phyloP scores from a whole-genome alignment of 2,329 filamentous ascomycete genomes.

The Scedosporium apiospermum region DNA sequence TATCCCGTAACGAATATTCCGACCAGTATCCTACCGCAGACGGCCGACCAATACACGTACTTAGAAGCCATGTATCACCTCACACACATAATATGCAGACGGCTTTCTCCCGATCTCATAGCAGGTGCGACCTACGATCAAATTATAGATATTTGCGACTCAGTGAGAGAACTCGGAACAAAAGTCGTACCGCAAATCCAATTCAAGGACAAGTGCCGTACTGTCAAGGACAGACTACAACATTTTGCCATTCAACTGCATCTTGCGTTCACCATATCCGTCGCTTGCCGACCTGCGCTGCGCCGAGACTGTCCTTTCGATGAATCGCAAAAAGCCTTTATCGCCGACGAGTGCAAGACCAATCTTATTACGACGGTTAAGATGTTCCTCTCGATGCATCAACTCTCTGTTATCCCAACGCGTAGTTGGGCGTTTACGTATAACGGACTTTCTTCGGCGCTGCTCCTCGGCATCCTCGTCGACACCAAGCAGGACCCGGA shows the following conservation, averaged over 20 bases:
- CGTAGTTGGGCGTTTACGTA: slow-evolving; percentile 61
- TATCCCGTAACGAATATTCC: slow-evolving; percentile 54
- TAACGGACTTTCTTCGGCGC: slow-evolving; percentile 55
- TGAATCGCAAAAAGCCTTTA: slow-evolving; percentile 39
- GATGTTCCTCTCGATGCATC: slow-evolving; percentile 62
- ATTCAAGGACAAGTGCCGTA: slow-evolving; percentile 54
- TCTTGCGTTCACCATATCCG: slow-evolving; percentile 55
- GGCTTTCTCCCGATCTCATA: slow-evolving; percentile 44
- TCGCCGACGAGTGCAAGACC: slow-evolving; percentile 50
- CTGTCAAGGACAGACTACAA: slow-evolving; percentile 52
- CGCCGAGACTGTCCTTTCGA: slow-evolving; percentile 44
- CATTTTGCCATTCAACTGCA: slow-evolving; percentile 57
- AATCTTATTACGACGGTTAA: slow-evolving; percentile 57
- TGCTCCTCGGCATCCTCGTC: slow-evolving; percentile 52
- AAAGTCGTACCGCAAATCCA: slow-evolving; percentile 43
- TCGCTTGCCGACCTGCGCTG: slow-evolving; percentile 54
- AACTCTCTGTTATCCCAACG: slow-evolving; percentile 56
- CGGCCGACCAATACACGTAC: slow-evolving; percentile 44
- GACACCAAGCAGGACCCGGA: slow-evolving; percentile 56
- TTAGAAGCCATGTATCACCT: slow-evolving; percentile 58
- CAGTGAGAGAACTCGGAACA: slow-evolving; percentile 40
- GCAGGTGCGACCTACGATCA: slow-evolving; percentile 39
- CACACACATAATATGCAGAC: slow-evolving; percentile 49
- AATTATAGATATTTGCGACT: slow-evolving; percentile 49
- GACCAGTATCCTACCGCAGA: slow-evolving; percentile 41